Conservation (phyloP, 495 filamentous ascomycete genomes). For the Hypoxylon lienhwacheense region DNA sequence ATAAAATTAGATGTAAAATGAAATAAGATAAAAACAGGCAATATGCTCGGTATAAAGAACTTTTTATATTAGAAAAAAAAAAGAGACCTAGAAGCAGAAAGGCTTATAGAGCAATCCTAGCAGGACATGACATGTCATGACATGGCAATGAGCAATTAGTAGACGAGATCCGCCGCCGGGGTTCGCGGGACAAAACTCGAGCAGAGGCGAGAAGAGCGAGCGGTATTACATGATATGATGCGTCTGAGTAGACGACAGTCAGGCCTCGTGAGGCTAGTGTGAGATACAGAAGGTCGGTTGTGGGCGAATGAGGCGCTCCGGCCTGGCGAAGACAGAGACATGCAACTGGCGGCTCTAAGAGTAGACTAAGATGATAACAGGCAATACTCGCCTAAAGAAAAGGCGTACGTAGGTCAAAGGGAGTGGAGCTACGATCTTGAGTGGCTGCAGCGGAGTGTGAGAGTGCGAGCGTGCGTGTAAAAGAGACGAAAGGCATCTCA, state of each 20-base stretch:
- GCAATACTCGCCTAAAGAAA: slow-evolving; percentile 36
- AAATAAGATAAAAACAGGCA: background rate
- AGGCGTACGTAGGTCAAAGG: slow-evolving; percentile 27
- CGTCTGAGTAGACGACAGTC: slow-evolving; percentile 22
- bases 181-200: slow-evolving; percentile 10
- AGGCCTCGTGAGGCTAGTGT: slow-evolving; percentile 22
- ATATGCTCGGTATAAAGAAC: slow-evolving; percentile 2
- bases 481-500: slow-evolving; percentile 1
- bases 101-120: background rate
- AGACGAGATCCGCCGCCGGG: slow-evolving; percentile 7
- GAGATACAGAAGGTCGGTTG: slow-evolving; percentile 23
- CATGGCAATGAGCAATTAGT: slow-evolving; percentile 8
- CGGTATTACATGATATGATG: slow-evolving; percentile 24
- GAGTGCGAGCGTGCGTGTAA: slow-evolving; percentile 13
- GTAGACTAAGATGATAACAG: slow-evolving; percentile 27
- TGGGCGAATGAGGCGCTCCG: slow-evolving; percentile 24
- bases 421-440: slow-evolving; percentile 26
- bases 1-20: no score
- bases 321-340: slow-evolving; percentile 31
- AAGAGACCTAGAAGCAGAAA: no score
- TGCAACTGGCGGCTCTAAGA: slow-evolving; percentile 28
- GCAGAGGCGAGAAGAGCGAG: slow-evolving; percentile 16
- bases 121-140: slow-evolving; percentile 2
- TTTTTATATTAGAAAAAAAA: slow-evolving; percentile 1
- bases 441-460: slow-evolving; percentile 19